A percentile compares a stretch with the other conserved stretches of the same genome.
phyloP scores from a whole-genome alignment of 208 protist genomes.

The Trypanosoma caninum region DNA sequence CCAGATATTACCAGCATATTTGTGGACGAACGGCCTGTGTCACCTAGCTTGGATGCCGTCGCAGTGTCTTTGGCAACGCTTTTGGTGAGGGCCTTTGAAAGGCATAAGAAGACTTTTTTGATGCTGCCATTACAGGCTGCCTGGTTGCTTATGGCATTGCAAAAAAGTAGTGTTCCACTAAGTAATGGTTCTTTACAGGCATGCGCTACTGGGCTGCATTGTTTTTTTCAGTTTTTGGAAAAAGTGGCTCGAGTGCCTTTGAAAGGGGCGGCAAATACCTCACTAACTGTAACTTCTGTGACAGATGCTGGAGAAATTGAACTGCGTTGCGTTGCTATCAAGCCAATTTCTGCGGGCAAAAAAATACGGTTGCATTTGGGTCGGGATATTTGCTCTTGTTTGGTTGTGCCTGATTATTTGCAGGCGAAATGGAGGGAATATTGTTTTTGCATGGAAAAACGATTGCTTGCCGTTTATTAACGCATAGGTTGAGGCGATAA shows the following conservation, averaged over 20 bases:
- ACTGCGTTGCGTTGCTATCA: neutral
- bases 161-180: neutral
- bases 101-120: neutral
- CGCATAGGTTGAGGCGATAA: neutral
- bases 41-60: neutral
- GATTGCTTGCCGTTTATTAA: neutral
- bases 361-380: conserved; percentile 17
- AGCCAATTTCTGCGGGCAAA: conserved; percentile 1
- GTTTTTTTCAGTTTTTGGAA: conserved; percentile 5
- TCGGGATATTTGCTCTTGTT: neutral
- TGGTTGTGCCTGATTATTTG: neutral
- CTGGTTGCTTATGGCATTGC: conserved; percentile 10
- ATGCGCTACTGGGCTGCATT: neutral
- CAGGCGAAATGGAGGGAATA: neutral
- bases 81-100: conserved; percentile 12
- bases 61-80: conserved; percentile 11
- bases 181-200: neutral
- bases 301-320: neutral
- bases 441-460: conserved; percentile 4
- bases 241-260: conserved; percentile 12
- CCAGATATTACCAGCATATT: neutral
- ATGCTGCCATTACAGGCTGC: neutral
- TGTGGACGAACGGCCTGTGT: neutral
- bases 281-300: conserved; percentile 1
- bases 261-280: conserved; percentile 6